Evolutionary conservation across 306 rosid species (phyloP), one percentile per base, ranked within the genome.

Genomic region (Ceratonia siliqua): DNA sequence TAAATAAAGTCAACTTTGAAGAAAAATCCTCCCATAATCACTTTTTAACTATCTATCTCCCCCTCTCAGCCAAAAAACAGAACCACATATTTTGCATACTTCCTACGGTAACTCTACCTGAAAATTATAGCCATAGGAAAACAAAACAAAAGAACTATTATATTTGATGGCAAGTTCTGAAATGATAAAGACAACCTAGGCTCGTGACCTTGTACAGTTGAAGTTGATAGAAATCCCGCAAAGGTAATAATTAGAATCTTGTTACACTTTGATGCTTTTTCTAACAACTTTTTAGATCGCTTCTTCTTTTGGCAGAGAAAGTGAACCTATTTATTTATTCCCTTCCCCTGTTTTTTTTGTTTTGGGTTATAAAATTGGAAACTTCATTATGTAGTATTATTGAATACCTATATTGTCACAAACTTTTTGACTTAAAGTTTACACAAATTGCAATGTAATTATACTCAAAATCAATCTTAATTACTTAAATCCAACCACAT

Each of bases 1-100:
- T 11, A 59, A 68, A 45, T 36, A 12, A 68, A 49, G 84, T 69
- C 77, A 75, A 74, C 66, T 59, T 36, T 53, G 61, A 33, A 21
- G 18, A 32, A 80, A 80, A 81, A 68, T 18, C 43, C 11, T 65
- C 39, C 71, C 39, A 3, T 3, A 22, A 38, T 74, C 28, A 2
- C 50, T 18, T 15, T 13, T 10, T 21, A 61, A 25, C 33, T 14
- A 2, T 28, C 32, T 28, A 2, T 28, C 32, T 28, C 32, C 4
- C 32, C 4, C 32, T 28, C 32, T 28, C 32, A 28, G 4, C 2
- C 32, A 4, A 28, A 28, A 28, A 28, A 28, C 32, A 28, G 4
- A 28, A 38, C 11, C 42, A 38, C 42, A 38, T 38, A 38, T 38
- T 38, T 38, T 38, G 42, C 57, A 50, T 48, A 48, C 7, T n/a